These are phyloP conservation scores for Sonneratia alba DNA, from an alignment of 345 rosid species.

Conservation along the genomic window DNA sequence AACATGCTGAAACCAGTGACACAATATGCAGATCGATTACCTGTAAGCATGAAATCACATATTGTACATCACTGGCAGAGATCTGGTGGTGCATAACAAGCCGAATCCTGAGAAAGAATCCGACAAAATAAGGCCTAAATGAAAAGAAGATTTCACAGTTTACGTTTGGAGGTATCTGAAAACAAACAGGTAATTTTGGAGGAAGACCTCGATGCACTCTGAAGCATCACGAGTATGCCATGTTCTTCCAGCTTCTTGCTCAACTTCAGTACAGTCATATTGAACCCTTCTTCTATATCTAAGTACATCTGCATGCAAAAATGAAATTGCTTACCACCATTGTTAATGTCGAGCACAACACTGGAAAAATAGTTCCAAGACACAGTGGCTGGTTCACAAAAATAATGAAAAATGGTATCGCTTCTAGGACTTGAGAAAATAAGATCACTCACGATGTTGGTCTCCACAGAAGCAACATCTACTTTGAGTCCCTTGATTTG, in stretches of 20 bases:
- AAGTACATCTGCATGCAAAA: slow-evolving; percentile 41
- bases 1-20: neutral
- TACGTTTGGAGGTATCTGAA: too few species aligned
- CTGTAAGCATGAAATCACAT: slow-evolving; percentile 56
- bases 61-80: slow-evolving; percentile 41
- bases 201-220: slow-evolving; percentile 39
- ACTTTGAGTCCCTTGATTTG: slow-evolving; percentile 60
- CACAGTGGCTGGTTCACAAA: neutral
- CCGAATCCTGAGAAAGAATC: slow-evolving; percentile 37
- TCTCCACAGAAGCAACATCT: slow-evolving; percentile 62
- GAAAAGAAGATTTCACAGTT: too few species aligned
- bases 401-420: neutral
- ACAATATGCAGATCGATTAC: slow-evolving; percentile 17
- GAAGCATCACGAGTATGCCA: slow-evolving; percentile 53
- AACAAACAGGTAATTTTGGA: neutral
- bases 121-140: too few species aligned
- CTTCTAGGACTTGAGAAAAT: neutral
- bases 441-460: slow-evolving; percentile 65
- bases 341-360: too few species aligned
- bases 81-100: slow-evolving; percentile 11
- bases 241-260: slow-evolving; percentile 58
- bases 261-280: slow-evolving; percentile 39
- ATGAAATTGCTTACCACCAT: too few species aligned
- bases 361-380: neutral
- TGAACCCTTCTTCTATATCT: slow-evolving; percentile 40